Conservation (phyloP, 2,329 filamentous ascomycete genomes). For the Chalaropsis ovoidea region DNA sequence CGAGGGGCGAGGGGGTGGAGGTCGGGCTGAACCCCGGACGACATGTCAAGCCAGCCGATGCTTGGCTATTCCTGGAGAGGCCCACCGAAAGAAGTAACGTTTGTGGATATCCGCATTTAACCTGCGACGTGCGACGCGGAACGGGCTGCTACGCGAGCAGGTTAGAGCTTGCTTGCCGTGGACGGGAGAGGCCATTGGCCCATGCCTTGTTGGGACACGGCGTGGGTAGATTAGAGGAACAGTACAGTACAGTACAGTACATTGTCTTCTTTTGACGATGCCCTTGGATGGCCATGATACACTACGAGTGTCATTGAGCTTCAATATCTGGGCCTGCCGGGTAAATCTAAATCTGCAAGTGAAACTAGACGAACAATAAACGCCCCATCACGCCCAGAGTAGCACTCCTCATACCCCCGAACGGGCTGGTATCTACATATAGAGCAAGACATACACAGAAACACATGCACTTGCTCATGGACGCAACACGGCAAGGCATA, state of each 20-base stretch:
- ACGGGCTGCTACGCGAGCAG: not conserved
- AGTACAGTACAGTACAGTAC: too few species aligned
- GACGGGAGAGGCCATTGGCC: not conserved
- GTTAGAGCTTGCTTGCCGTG: not conserved
- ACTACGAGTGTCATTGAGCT: not conserved
- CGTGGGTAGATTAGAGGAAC: not conserved
- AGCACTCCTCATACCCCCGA: too few species aligned
- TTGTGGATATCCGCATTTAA: not conserved
- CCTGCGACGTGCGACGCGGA: constrained; percentile 1
- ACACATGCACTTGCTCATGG: not conserved
- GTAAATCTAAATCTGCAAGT: too few species aligned
- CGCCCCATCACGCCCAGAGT: too few species aligned
- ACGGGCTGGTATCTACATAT: not conserved
- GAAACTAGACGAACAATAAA: too few species aligned
- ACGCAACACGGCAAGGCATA: not conserved
- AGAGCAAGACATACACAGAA: not conserved
- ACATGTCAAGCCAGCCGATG: not conserved
- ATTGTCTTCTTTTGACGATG: not conserved
- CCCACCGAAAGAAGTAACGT: not conserved
- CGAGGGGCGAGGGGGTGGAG: not conserved
- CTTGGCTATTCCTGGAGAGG: not conserved
- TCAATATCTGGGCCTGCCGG: not conserved
- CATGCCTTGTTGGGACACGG: not conserved
- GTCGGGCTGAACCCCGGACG: not conserved
- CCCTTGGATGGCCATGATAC: not conserved